Evolutionary conservation across 1,284 basidiomycete genomes (phyloP).

Genomic region (Rhizoctonia solani): DNA sequence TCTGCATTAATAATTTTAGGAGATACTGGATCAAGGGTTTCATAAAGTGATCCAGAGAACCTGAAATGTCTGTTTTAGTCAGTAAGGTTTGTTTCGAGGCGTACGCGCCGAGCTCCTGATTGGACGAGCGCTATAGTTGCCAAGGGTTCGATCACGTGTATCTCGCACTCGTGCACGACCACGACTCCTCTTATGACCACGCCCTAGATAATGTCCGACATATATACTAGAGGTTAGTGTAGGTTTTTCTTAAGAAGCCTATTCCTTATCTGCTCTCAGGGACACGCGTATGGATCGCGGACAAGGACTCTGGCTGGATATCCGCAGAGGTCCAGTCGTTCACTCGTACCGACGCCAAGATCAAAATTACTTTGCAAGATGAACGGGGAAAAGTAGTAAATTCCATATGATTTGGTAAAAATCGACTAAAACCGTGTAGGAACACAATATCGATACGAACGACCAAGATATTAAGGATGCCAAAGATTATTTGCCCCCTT

Average conservation of each 20-base stretch:
- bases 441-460: conserved; percentile 76
- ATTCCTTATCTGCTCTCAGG: conserved; percentile 38
- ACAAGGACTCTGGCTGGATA: conserved; percentile 92
- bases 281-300: conserved; percentile 68
- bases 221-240: conserved; percentile 28
- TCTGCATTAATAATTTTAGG: too few species aligned
- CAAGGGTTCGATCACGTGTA: conserved; percentile 31
- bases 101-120: too few species aligned
- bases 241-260: background rate
- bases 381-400: conserved; percentile 87
- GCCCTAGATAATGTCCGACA: conserved; percentile 31
- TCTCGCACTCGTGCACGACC: background rate
- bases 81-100: too few species aligned
- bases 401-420: conserved; percentile 23
- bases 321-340: conserved; percentile 79
- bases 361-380: conserved; percentile 77
- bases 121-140: conserved; percentile 10
- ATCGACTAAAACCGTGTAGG: conserved; percentile 51
- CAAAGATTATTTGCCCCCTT: conserved; percentile 79
- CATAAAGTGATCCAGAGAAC: too few species aligned
- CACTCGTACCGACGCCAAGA: conserved; percentile 59
- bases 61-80: too few species aligned
- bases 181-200: conserved; percentile 32
- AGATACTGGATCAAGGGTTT: too few species aligned
- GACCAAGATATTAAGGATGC: conserved; percentile 75